Conservation (phyloP, 306 rosid genomes). For the Medicago arabica region DNA sequence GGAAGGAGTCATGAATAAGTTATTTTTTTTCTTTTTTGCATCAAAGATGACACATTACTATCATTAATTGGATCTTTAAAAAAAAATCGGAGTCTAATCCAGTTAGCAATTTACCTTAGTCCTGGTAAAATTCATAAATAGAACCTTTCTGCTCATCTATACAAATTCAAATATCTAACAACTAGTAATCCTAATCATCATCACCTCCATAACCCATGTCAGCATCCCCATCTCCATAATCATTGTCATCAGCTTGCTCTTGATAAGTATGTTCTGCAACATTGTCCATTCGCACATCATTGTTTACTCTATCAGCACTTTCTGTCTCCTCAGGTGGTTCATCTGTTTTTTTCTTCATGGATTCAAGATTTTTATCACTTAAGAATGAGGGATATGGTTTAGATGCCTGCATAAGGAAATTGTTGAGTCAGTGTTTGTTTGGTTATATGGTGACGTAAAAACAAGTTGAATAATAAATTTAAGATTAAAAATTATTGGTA, state of each 20-base stretch:
- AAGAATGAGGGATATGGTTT: slow-evolving; percentile 79
- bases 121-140: background rate
- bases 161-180: background rate
- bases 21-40: background rate
- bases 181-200: slow-evolving; percentile 37
- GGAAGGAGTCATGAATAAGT: background rate
- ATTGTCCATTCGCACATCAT: background rate
- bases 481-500: background rate
- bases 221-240: slow-evolving; percentile 40
- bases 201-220: slow-evolving; percentile 18
- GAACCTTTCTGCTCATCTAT: slow-evolving; percentile 20
- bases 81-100: background rate
- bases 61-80: background rate
- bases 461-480: background rate
- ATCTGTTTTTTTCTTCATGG: slow-evolving; percentile 46
- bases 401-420: slow-evolving; percentile 59
- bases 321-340: slow-evolving; percentile 27
- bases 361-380: slow-evolving; percentile 62
- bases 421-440: background rate
- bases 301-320: background rate
- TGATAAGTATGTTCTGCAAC: slow-evolving; percentile 33
- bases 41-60: background rate
- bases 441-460: background rate
- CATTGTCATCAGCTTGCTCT: slow-evolving; percentile 42
- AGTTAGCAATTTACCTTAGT: background rate